phyloP scores from a whole-genome alignment of 2,329 filamentous ascomycete species.

The Exserohilum turcica region DNA sequence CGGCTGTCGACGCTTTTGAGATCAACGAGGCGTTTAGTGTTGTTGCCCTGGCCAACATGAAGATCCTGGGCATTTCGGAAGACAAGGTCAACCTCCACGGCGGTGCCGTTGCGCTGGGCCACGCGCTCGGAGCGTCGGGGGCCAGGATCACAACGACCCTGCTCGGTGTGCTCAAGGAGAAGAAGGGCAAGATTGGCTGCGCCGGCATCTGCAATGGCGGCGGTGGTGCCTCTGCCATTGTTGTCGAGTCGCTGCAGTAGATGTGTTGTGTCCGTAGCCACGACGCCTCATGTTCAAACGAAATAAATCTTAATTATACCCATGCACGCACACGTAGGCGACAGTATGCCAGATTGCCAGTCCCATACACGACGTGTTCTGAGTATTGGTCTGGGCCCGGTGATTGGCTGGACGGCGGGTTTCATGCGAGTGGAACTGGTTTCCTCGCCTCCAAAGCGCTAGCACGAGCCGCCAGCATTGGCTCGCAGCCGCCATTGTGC shows the following conservation, averaged over 20 bases:
- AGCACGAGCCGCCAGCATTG: constrained; percentile 11
- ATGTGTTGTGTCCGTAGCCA: constrained; percentile 1
- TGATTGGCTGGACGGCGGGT: constrained; percentile 7
- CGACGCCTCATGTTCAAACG: constrained; percentile 12
- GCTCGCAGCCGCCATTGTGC: constrained; percentile 15
- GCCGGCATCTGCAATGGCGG: constrained; percentile 98
- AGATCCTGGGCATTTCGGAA: constrained; percentile 77
- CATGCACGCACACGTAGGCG: background rate
- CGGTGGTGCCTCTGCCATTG: constrained; percentile 89
- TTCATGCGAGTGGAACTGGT: constrained; percentile 16
- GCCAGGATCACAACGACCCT: constrained; percentile 92
- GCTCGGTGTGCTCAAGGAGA: constrained; percentile 84
- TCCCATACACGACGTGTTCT: too few relatives aligned
- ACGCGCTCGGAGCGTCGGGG: constrained; percentile 91
- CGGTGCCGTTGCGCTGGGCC: constrained; percentile 92
- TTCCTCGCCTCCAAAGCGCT: constrained; percentile 18
- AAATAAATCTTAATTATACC: constrained; percentile 6
- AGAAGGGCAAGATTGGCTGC: constrained; percentile 90
- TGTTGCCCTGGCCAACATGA: constrained; percentile 94
- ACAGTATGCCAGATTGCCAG: too few relatives aligned
- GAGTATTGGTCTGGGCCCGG: too few relatives aligned
- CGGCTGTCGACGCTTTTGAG: constrained; percentile 89
- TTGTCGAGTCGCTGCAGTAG: constrained; percentile 70
- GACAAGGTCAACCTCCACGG: constrained; percentile 95
- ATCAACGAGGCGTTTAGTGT: constrained; percentile 99